A percentile compares a stretch with the other conserved stretches of the same genome.
Evolutionary conservation across 1,139 yeast genomes (phyloP).

Genomic region (Saccharomyces hybrid): DNA sequence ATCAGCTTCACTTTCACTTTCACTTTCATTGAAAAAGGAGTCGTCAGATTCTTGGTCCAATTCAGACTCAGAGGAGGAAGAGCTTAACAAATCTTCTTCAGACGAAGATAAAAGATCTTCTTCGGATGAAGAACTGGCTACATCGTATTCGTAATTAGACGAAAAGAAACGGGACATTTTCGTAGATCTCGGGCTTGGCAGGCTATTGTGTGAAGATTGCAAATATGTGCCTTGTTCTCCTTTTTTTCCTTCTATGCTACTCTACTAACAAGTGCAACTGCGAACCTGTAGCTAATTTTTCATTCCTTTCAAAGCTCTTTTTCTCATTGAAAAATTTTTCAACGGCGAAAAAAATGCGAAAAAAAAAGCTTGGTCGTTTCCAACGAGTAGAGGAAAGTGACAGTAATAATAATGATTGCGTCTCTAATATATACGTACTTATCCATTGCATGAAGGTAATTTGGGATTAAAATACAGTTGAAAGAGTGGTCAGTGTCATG

Average conservation of each 20-base stretch:
- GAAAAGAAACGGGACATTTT: conserved; percentile 63
- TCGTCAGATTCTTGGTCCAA: conserved; percentile 34
- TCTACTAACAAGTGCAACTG: not conserved
- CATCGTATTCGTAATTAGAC: conserved; percentile 46
- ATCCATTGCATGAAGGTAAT: not conserved
- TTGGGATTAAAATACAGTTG: not conserved
- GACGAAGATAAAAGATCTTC: conserved; percentile 67
- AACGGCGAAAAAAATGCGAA: not conserved
- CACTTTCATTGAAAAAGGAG: conserved; percentile 27
- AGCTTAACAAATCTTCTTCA: conserved; percentile 53
- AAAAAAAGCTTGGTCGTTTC: not conserved
- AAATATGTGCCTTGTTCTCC: conserved; percentile 1
- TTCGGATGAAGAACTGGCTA: conserved; percentile 66
- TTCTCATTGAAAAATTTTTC: not conserved
- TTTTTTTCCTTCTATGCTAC: not conserved
- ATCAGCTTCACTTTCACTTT: conserved; percentile 38
- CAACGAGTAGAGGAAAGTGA: not conserved
- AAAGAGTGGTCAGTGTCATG: conserved; percentile 24
- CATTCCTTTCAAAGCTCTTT: not conserved
- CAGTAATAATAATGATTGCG: not conserved
- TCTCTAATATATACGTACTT: not conserved
- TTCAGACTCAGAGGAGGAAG: conserved; percentile 34
- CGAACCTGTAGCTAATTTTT: not conserved
- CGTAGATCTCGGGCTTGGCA: conserved; percentile 1
- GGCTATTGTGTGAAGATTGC: conserved; percentile 1